Conservation (phyloP, 2,329 filamentous ascomycete species). For the Epichloe amarillans region DNA sequence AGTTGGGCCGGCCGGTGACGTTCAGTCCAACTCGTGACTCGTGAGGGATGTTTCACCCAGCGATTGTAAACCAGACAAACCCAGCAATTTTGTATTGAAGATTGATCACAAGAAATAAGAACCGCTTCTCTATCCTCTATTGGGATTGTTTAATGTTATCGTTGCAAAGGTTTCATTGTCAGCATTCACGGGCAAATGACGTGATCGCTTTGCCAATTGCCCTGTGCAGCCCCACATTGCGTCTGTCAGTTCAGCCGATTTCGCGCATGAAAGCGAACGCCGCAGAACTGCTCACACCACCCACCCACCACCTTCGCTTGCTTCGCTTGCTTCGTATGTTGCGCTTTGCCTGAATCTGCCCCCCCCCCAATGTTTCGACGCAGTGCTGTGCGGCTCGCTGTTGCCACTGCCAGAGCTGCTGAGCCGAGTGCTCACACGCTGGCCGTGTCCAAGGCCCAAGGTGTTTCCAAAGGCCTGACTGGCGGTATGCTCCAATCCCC, state of each 20-base stretch:
- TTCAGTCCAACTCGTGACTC: too few species aligned
- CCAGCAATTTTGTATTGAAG: too few species aligned
- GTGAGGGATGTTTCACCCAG: too few species aligned
- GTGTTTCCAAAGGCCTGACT: slow-evolving; percentile 62
- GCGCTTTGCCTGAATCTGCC: neutral
- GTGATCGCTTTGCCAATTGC: slow-evolving; percentile 7
- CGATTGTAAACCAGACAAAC: too few species aligned
- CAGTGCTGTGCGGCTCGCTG: slow-evolving; percentile 52
- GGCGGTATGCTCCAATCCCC: slow-evolving; percentile 46
- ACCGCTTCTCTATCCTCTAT: too few species aligned
- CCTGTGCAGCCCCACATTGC: slow-evolving; percentile 3
- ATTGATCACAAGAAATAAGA: too few species aligned
- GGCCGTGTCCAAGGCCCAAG: slow-evolving; percentile 66
- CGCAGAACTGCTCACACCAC: neutral
- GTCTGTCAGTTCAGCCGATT: slow-evolving; percentile 4
- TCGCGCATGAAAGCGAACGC: slow-evolving; percentile 1
- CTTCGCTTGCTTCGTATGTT: neutral
- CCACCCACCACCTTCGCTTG: neutral
- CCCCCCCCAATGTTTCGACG: slow-evolving; percentile 49
- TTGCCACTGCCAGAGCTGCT: slow-evolving; percentile 33
- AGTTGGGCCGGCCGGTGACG: too few species aligned
- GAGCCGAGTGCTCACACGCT: slow-evolving; percentile 48
- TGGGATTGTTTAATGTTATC: too few species aligned
- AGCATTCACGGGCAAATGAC: slow-evolving; percentile 7
- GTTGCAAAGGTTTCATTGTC: neutral